Evolutionary conservation across 306 rosid genomes (phyloP), one percentile per base, ranked within the genome.

Genomic region (Myrica gale): DNA sequence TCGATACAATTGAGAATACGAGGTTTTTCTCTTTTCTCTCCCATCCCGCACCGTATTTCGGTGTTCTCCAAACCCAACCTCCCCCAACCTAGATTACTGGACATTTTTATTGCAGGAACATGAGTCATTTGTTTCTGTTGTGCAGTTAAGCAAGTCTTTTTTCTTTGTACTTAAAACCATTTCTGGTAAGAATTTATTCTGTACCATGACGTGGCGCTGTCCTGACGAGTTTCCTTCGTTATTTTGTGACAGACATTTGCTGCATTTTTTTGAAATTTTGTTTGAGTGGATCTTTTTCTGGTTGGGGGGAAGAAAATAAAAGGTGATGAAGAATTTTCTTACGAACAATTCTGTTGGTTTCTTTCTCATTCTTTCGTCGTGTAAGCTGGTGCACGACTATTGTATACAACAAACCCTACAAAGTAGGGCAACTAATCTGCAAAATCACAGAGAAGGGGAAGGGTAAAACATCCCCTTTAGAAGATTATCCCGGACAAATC

Each of bases 131-230:
- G 26, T 41, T 65, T 41, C 48, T 4, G 70, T 65, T 41, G 46
- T 65, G 70, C 50, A 65, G 47, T 65, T 65, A 41, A 26, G 70
- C 46, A 7, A 43, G 8, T 65, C 23, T 42, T 65, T 17, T 17
- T 63, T 37, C 7, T 62, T 3, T 16, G 0, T 58, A 16, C 4
- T n/a, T 45, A 0, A 12, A 0, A 12, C 9, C 26, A n/a, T 44
- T 60, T 75, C n/a, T 19, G 54, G 66, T 11, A 32, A 53, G 50
- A 45, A 39, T 11, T 71, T 71, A 56, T 67, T 19, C 0, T 67
- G 74, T 72, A 37, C 43, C 71, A 58, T 57, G 68, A 74, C 55
- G 26, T 57, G 55, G 23, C 56, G 46, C 21, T 62, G 69, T 44
- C 21, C 69, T 39, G 20, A 62, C 20, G 39, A 62, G 45, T 41